A percentile compares a stretch with the other conserved stretches of the same genome.
These are phyloP conservation scores for Calonectria naviculata DNA, from an alignment of 2,329 filamentous ascomycete species.

Conservation along the genomic window DNA sequence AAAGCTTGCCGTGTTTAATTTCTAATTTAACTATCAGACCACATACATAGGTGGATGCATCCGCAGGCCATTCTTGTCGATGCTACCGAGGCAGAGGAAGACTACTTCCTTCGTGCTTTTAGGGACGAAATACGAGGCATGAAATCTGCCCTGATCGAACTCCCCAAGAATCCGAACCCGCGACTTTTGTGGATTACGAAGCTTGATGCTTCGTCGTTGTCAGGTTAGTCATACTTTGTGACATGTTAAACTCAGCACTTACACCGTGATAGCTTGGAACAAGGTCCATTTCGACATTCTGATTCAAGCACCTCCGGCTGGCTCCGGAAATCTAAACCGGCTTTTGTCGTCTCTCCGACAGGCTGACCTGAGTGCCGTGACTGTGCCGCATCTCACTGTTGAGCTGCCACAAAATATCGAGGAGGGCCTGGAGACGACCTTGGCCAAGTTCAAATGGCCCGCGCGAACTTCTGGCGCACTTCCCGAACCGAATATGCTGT, in stretches of 20 bases:
- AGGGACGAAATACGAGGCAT: slow-evolving; percentile 63
- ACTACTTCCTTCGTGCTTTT: slow-evolving; percentile 72
- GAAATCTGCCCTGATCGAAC: slow-evolving; percentile 75
- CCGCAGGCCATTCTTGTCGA: slow-evolving; percentile 84
- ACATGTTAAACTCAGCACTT: slow-evolving; percentile 29
- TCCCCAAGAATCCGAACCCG: slow-evolving; percentile 73
- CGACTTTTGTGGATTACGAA: slow-evolving; percentile 81
- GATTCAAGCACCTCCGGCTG: slow-evolving; percentile 77
- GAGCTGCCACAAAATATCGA: slow-evolving; percentile 83
- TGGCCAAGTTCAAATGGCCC: slow-evolving; percentile 77
- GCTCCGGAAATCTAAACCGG: slow-evolving; percentile 80
- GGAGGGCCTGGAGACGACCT: slow-evolving; percentile 68
- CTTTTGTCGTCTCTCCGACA: slow-evolving; percentile 79
- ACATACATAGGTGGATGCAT: slow-evolving; percentile 79
- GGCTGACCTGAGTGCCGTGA: slow-evolving; percentile 80
- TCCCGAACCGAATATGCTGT: slow-evolving; percentile 66
- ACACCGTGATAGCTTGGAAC: slow-evolving; percentile 72
- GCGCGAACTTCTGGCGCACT: slow-evolving; percentile 51
- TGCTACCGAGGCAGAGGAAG: slow-evolving; percentile 72
- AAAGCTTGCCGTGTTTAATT: background rate
- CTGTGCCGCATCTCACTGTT: slow-evolving; percentile 81
- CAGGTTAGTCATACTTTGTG: slow-evolving; percentile 55
- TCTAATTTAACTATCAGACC: slow-evolving; percentile 51
- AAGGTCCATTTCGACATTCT: slow-evolving; percentile 83
- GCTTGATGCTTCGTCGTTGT: slow-evolving; percentile 78